A percentile compares a stretch with the other conserved stretches of the same genome.
Conservation (phyloP, 1,284 basidiomycete species). For the Trichosporon ovoides region DNA sequence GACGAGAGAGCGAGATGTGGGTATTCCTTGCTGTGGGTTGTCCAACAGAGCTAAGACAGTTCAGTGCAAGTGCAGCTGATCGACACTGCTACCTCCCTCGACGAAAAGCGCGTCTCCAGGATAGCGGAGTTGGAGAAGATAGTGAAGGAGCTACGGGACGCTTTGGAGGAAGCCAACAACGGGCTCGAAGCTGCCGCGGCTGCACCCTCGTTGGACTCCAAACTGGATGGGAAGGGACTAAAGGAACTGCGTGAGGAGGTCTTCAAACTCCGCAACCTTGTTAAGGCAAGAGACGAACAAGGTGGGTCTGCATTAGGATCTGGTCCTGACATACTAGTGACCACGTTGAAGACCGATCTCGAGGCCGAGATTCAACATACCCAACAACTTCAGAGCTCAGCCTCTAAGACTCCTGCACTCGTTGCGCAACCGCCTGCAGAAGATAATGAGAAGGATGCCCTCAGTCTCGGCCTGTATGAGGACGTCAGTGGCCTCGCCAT, state of each 20-base stretch:
- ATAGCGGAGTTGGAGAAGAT: slow-evolving; percentile 34
- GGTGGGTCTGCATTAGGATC: slow-evolving; percentile 25
- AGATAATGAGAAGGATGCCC: slow-evolving; percentile 11
- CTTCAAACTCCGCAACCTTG: slow-evolving; percentile 25
- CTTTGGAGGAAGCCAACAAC: slow-evolving; percentile 11
- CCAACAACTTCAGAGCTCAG: slow-evolving; percentile 25
- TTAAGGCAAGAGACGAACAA: slow-evolving; percentile 34
- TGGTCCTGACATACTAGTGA: slow-evolving; percentile 18
- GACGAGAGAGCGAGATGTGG: slow-evolving; percentile 35
- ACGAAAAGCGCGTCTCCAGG: slow-evolving; percentile 35
- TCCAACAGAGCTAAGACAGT: neutral
- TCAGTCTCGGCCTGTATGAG: slow-evolving; percentile 41
- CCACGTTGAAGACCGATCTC: slow-evolving; percentile 35
- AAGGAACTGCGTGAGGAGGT: slow-evolving; percentile 36
- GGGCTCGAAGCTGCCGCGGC: slow-evolving; percentile 6
- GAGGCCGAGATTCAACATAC: slow-evolving; percentile 41
- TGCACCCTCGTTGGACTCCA: slow-evolving; percentile 17
- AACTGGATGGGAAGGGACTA: slow-evolving; percentile 31
- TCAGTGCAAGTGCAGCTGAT: slow-evolving; percentile 45
- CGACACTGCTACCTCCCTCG: slow-evolving; percentile 32
- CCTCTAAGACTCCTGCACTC: neutral
- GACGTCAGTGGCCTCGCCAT: slow-evolving; percentile 43
- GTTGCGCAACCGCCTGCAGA: neutral
- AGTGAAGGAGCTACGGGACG: slow-evolving; percentile 22
- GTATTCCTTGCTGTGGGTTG: neutral